Evolutionary conservation across 208 protist species (phyloP).

Genomic region (Leishmania arabica): DNA sequence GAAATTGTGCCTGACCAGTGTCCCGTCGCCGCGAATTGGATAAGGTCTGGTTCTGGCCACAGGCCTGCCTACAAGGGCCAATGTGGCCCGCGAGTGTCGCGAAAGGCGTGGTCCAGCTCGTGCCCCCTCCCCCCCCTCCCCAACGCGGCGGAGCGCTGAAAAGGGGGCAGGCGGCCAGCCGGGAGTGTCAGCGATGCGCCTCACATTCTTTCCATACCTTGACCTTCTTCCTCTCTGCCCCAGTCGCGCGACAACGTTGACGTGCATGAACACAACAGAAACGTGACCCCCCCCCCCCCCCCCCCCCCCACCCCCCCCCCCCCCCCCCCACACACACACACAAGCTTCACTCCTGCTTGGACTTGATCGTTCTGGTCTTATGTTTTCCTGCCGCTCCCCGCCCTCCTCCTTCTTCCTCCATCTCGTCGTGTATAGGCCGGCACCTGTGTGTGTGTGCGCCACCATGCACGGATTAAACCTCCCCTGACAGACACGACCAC

Average conservation of each 20-base stretch:
- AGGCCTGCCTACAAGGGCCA: background rate
- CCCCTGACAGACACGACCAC: background rate
- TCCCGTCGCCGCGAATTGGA: too few relatives aligned
- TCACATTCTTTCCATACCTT: background rate
- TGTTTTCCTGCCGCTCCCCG: background rate
- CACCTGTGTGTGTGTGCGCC: too few relatives aligned
- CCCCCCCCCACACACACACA: too few relatives aligned
- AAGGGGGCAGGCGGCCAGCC: background rate
- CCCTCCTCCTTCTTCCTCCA: background rate
- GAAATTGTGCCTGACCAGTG: background rate
- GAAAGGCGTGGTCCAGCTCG: background rate
- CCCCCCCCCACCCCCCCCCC: too few relatives aligned
- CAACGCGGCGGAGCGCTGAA: background rate
- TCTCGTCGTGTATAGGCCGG: background rate
- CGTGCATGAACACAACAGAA: background rate
- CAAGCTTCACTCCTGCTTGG: background rate
- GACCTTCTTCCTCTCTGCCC: background rate
- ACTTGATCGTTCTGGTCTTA: background rate
- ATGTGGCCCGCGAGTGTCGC: background rate
- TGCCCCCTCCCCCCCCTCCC: background rate
- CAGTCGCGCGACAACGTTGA: background rate
- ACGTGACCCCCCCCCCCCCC: too few relatives aligned
- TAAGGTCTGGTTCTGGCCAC: background rate
- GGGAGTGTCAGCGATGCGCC: background rate
- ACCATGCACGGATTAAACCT: background rate